Conservation (phyloP, 2,329 filamentous ascomycete species). For the Tolypocladium cylindrosporum region DNA sequence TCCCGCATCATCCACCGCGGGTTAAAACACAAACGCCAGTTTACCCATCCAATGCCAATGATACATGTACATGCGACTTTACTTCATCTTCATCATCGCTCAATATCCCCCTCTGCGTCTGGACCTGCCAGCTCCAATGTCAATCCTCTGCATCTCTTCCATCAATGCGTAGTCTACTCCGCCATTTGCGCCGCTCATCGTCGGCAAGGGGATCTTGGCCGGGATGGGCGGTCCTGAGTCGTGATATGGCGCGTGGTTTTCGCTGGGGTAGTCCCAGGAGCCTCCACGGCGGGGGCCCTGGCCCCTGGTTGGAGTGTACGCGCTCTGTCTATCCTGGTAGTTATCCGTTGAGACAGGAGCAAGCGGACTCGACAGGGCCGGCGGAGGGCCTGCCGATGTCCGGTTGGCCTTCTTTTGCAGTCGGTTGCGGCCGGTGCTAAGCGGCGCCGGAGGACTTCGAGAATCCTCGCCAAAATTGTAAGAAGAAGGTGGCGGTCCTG, state of each 20-base stretch:
- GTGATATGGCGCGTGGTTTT: slow-evolving; percentile 38
- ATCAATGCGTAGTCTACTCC: slow-evolving; percentile 48
- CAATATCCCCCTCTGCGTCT: slow-evolving; percentile 37
- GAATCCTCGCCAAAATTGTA: slow-evolving; percentile 21
- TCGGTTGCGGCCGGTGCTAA: slow-evolving; percentile 40
- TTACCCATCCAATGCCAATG: slow-evolving; percentile 1
- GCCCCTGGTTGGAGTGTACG: slow-evolving; percentile 19
- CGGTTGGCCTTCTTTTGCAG: slow-evolving; percentile 54
- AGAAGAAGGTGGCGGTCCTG: slow-evolving; percentile 18
- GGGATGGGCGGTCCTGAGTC: slow-evolving; percentile 48
- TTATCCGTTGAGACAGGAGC: slow-evolving; percentile 43
- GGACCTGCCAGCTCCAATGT: slow-evolving; percentile 52
- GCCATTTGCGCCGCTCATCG: slow-evolving; percentile 34
- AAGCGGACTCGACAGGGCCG: slow-evolving; percentile 35
- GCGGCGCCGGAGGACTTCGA: slow-evolving; percentile 20
- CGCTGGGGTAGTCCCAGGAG: slow-evolving; percentile 43
- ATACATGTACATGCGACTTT: slow-evolving; percentile 5
- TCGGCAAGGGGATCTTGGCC: slow-evolving; percentile 54
- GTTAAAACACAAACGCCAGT: slow-evolving; percentile 4
- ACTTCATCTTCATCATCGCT: slow-evolving; percentile 8
- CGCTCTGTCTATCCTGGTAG: slow-evolving; percentile 33
- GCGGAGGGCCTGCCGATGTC: slow-evolving; percentile 26
- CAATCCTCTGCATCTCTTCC: slow-evolving; percentile 60
- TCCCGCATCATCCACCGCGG: not conserved
- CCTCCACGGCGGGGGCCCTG: slow-evolving; percentile 30